Evolutionary conservation across 2,329 filamentous ascomycete species (phyloP), one percentile per base, ranked within the genome.

Genomic region (Hypoxylon sp.): DNA sequence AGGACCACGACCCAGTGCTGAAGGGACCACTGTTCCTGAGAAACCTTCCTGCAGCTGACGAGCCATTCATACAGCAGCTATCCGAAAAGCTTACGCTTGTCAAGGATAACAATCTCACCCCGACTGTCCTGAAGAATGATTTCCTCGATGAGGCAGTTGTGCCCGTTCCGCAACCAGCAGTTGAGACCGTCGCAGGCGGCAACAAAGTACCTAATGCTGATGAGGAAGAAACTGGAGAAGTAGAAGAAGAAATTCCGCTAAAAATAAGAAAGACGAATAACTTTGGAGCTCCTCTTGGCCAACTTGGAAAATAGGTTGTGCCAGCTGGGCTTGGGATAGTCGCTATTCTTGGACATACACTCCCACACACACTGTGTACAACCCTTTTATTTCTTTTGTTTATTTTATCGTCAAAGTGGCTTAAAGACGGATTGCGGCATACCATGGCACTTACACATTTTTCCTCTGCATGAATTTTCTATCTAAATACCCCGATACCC

Each of bases 1-100:
- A 17, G 6, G 37, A 81, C 13, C 75, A 77, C 4, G 85, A 87
- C 62, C 75, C 73, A 1, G 75, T 78, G 19, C 76, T 87, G 30
- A 83, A 79, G 55, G 85, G 83, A 0, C 85, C 85, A 7, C 68
- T 87, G 51, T 84, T 83, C 76, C 77, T 87, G 37, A 79, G 80
- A 60, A 87, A 87, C 64, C 82, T 84, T 61, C 84, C 84, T 1
- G 83, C 82, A 1, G 79, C 85, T 50, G 85, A 87, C 60, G 85
- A 86, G 67, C 75, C 82, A 20, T 87, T 87, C 65, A 81, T 84
- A 51, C 76, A 77, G 46, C 76, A 77, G 60, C 72, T 87, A 15
- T 80, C 82, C 37, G 79, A 84, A 70, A 86, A 83, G 71, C 78
- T 87, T 2, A 79, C 84, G 59, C 79, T 81, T 43, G 80, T 80